Evolutionary conservation across 2,329 filamentous ascomycete genomes (phyloP).

Genomic region (Dendryphion nanum): DNA sequence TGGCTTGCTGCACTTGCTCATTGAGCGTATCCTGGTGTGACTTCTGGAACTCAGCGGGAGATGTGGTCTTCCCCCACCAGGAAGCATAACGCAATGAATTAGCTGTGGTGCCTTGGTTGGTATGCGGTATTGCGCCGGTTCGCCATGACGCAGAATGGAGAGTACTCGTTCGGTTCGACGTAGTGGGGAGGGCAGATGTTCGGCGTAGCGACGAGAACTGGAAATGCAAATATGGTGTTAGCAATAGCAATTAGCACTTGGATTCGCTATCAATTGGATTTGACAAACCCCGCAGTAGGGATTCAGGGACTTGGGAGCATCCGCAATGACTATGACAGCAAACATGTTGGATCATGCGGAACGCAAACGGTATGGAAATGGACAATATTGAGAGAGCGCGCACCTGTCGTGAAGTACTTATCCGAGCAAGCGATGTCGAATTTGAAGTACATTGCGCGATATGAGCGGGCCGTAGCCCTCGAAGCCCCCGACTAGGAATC

Average conservation of each 20-base stretch:
- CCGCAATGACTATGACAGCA: too few relatives aligned
- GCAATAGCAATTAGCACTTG: not conserved
- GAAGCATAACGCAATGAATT: constrained; percentile 29
- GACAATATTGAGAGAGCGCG: too few relatives aligned
- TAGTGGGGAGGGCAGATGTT: constrained; percentile 15
- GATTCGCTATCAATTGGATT: not conserved
- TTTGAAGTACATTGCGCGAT: constrained; percentile 20
- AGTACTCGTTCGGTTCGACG: constrained; percentile 22
- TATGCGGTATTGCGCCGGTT: constrained; percentile 16
- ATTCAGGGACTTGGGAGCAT: not conserved
- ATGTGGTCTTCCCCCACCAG: constrained; percentile 38
- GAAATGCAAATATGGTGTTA: not conserved
- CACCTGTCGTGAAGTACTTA: constrained; percentile 33
- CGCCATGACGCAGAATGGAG: constrained; percentile 28
- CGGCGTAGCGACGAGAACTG: constrained; percentile 36
- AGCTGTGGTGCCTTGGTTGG: constrained; percentile 12
- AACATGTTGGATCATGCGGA: too few relatives aligned
- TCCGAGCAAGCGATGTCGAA: constrained; percentile 18
- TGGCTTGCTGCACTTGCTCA: constrained; percentile 2
- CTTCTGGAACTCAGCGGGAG: constrained; percentile 8
- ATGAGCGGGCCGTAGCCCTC: constrained; percentile 43
- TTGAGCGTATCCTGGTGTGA: not conserved
- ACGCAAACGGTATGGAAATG: too few relatives aligned
- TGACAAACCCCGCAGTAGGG: not conserved
- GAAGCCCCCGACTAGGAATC: constrained; percentile 52